These are phyloP conservation scores for Symbiodinium pilosum DNA, from an alignment of 73 alveolate genomes.

Conservation along the genomic window DNA sequence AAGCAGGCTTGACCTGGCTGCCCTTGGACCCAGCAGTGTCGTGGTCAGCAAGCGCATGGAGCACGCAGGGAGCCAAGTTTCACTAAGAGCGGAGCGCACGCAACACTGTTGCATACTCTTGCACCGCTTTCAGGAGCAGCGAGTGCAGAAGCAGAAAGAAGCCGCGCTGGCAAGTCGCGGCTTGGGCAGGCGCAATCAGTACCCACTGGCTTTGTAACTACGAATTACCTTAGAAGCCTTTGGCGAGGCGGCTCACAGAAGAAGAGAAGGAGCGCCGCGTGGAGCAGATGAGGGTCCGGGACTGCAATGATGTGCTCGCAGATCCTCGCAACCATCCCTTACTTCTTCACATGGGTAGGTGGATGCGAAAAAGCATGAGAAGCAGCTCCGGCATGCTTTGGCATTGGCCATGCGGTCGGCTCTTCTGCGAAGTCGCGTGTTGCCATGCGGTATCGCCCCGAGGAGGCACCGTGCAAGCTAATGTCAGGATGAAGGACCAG, in stretches of 20 bases:
- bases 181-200: conserved; percentile 17
- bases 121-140: conserved; percentile 45
- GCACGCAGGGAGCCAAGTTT: neutral
- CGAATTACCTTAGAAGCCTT: neutral
- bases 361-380: conserved; percentile 87
- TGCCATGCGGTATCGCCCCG: too few species aligned
- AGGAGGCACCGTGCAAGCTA: too few species aligned
- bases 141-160: conserved; percentile 53
- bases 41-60: conserved; percentile 85
- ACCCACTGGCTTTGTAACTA: too few species aligned
- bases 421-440: neutral
- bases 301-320: too few species aligned
- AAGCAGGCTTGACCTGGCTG: conserved; percentile 71
- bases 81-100: neutral
- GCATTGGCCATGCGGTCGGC: neutral
- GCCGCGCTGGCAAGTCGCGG: conserved; percentile 82
- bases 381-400: neutral
- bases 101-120: too few species aligned
- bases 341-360: neutral
- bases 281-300: conserved; percentile 73
- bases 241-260: conserved; percentile 59
- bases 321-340: too few species aligned
- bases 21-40: conserved; percentile 54
- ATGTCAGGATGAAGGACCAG: conserved; percentile 62
- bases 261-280: conserved; percentile 80